Percentiles rank a stretch among this genome's conserved stretches.
Conservation (phyloP, 2,329 filamentous ascomycete species). For the Ascochyta viciae-villosae region DNA sequence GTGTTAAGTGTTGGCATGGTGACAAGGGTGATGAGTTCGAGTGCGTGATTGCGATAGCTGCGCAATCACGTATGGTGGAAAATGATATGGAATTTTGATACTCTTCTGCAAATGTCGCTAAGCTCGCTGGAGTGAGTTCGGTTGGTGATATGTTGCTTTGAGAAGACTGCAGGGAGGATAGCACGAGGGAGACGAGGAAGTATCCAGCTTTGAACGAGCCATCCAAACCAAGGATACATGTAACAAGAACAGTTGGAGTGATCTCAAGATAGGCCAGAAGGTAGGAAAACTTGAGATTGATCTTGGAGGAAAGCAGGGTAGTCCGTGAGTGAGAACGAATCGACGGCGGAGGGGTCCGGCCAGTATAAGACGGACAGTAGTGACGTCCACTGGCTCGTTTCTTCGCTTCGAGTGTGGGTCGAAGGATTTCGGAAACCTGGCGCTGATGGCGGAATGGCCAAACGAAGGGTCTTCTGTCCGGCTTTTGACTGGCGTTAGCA, state of each 20-base stretch:
- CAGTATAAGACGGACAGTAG: slow-evolving; percentile 13
- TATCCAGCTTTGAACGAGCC: slow-evolving; percentile 38
- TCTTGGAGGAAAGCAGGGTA: neutral
- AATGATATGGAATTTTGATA: neutral
- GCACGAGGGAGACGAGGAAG: slow-evolving; percentile 3
- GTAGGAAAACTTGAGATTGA: neutral
- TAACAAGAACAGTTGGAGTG: neutral
- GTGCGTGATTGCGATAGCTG: slow-evolving; percentile 18
- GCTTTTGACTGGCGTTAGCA: slow-evolving; percentile 1
- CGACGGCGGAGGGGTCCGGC: slow-evolving; percentile 4
- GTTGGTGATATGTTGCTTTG: slow-evolving; percentile 39
- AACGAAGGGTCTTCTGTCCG: slow-evolving; percentile 3
- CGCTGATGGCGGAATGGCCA: slow-evolving; percentile 14
- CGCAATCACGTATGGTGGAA: slow-evolving; percentile 6
- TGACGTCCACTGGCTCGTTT: slow-evolving; percentile 17
- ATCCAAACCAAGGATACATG: slow-evolving; percentile 35
- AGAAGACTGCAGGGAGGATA: slow-evolving; percentile 24
- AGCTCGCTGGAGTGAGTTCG: slow-evolving; percentile 46
- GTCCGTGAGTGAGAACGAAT: neutral
- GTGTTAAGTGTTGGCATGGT: slow-evolving; percentile 37
- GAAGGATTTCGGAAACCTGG: slow-evolving; percentile 18
- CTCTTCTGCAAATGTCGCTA: slow-evolving; percentile 22
- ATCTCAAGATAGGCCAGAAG: neutral
- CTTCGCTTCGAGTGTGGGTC: slow-evolving; percentile 18
- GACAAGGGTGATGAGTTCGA: neutral